Percentiles rank a stretch among this genome's conserved stretches.
Conservation (phyloP, 2,329 filamentous ascomycete genomes). For the Verticillium isaacii region DNA sequence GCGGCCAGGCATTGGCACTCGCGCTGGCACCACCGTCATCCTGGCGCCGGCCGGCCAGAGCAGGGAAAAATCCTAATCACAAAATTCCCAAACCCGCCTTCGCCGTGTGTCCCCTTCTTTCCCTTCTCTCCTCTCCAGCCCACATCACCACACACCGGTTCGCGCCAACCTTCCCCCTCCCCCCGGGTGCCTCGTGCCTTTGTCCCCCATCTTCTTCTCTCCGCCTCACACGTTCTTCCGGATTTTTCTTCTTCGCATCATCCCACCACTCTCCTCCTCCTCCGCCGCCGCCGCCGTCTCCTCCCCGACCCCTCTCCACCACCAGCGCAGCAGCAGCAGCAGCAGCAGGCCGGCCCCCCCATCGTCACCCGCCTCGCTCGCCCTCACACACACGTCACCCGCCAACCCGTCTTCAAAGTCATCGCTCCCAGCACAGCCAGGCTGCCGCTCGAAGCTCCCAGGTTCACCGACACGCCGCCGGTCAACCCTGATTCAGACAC, state of each 20-base stretch:
- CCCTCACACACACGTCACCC: background rate
- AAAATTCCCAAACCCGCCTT: slow-evolving; percentile 5
- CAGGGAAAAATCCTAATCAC: background rate
- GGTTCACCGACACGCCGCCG: background rate
- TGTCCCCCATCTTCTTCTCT: slow-evolving; percentile 5
- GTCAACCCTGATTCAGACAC: background rate
- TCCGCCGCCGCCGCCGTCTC: background rate
- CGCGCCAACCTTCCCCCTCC: slow-evolving; percentile 31
- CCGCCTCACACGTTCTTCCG: slow-evolving; percentile 3
- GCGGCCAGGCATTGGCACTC: background rate
- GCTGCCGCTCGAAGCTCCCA: background rate
- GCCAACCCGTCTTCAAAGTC: background rate
- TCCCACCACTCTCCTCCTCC: background rate
- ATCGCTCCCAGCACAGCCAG: background rate
- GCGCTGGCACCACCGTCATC: background rate
- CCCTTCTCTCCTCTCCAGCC: slow-evolving; percentile 12
- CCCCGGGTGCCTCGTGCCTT: slow-evolving; percentile 10
- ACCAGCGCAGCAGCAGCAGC: too few relatives aligned
- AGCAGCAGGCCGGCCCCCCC: background rate
- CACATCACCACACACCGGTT: slow-evolving; percentile 30
- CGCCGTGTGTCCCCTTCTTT: slow-evolving; percentile 9
- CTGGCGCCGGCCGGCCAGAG: background rate
- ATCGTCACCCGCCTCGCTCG: background rate
- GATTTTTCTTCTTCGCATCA: slow-evolving; percentile 1
- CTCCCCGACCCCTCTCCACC: too few relatives aligned